phyloP scores from a whole-genome alignment of 108 stramenopile genomes.

The Cyclotella cryptica region DNA sequence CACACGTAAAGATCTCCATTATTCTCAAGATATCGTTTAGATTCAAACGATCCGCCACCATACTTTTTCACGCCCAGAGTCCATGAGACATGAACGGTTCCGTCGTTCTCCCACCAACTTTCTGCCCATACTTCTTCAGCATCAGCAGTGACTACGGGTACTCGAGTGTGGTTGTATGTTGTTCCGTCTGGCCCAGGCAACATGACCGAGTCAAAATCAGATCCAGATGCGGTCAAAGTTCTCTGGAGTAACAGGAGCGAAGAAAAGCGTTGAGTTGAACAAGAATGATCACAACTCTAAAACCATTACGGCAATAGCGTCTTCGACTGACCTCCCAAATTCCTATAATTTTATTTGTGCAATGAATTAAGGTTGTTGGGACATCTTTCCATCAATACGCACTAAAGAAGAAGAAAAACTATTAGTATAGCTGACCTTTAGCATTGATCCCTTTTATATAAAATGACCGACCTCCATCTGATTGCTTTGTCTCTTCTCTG shows the following conservation, averaged over 20 bases:
- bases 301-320: not conserved
- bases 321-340: constrained; percentile 14
- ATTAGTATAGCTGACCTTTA: not conserved
- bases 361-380: not conserved
- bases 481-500: constrained; percentile 70
- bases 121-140: constrained; percentile 70
- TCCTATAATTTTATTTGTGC: not conserved
- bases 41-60: constrained; percentile 78
- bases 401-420: no score
- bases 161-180: constrained; percentile 27
- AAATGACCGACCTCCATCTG: constrained; percentile 54
- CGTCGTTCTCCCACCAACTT: constrained; percentile 81
- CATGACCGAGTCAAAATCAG: constrained; percentile 38
- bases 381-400: not conserved
- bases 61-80: constrained; percentile 75
- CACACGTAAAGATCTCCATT: constrained; percentile 66
- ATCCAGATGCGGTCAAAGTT: constrained; percentile 66
- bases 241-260: constrained; percentile 58
- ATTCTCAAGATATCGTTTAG: constrained; percentile 67
- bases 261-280: not conserved
- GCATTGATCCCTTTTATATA: constrained; percentile 25
- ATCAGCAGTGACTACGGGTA: constrained; percentile 67
- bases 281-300: no score
- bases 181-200: constrained; percentile 30
- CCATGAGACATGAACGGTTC: constrained; percentile 74